These are phyloP conservation scores for Tolypocladium ovalisporum DNA, from an alignment of 2,329 filamentous ascomycete species.

Conservation along the genomic window DNA sequence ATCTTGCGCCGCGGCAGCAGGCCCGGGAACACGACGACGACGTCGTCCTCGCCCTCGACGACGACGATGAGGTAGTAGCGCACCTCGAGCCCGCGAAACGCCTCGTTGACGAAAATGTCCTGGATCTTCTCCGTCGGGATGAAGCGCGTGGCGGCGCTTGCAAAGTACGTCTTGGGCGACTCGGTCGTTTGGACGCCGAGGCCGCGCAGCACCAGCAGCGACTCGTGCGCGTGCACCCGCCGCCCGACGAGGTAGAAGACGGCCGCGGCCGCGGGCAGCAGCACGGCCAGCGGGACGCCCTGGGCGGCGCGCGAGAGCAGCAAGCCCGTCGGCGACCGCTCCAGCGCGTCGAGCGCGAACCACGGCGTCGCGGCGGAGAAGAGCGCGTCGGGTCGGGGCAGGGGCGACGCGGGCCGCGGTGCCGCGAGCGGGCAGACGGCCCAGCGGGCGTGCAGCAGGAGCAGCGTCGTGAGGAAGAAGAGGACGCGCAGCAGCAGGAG, in stretches of 20 bases:
- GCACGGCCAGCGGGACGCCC: conserved; percentile 25
- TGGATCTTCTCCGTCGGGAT: conserved; percentile 89
- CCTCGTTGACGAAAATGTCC: conserved; percentile 91
- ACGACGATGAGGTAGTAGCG: conserved; percentile 82
- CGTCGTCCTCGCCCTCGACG: conserved; percentile 75
- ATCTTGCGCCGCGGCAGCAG: conserved; percentile 64
- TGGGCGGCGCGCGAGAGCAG: conserved; percentile 19
- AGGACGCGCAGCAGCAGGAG: conserved; percentile 33
- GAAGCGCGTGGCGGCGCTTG: conserved; percentile 37
- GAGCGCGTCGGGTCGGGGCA: conserved; percentile 7
- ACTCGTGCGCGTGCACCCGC: conserved; percentile 57
- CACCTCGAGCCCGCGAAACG: conserved; percentile 85
- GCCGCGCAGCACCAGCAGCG: conserved; percentile 75
- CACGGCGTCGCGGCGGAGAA: conserved; percentile 12
- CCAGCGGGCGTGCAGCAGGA: conserved; percentile 41
- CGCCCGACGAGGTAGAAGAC: conserved; percentile 33
- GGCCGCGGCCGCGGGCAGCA: conserved; percentile 23
- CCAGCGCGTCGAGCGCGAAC: conserved; percentile 13
- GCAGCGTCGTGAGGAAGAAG: conserved; percentile 28
- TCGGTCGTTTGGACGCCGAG: conserved; percentile 83
- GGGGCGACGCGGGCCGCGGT: conserved; percentile 5
- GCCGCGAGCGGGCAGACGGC: conserved; percentile 18
- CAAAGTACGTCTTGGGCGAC: conserved; percentile 50
- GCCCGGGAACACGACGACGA: conserved; percentile 89
- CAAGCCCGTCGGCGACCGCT: conserved; percentile 20